Conservation (phyloP, 306 rosid species). For the Vigna unguiculata region DNA sequence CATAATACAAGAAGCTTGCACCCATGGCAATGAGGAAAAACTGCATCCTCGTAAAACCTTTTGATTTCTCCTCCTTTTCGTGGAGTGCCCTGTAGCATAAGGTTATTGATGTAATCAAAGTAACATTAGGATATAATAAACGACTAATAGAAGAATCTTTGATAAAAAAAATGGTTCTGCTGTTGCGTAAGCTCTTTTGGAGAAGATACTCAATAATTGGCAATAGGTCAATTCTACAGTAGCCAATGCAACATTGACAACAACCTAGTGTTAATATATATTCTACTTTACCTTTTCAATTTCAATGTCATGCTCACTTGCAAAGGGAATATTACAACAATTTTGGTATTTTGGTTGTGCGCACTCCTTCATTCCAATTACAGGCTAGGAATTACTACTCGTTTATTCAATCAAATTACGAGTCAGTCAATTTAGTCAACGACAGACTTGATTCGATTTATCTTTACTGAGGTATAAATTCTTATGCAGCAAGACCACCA, state of each 20-base stretch:
- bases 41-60: constrained; percentile 77
- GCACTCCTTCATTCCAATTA: background rate
- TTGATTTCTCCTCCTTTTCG: constrained; percentile 71
- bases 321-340: constrained; percentile 50
- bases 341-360: constrained; percentile 31
- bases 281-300: constrained; percentile 39
- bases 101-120: constrained; percentile 45
- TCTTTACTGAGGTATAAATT: constrained; percentile 24
- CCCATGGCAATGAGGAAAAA: constrained; percentile 83
- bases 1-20: constrained; percentile 81
- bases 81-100: constrained; percentile 85
- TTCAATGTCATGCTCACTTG: constrained; percentile 35
- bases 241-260: constrained; percentile 41
- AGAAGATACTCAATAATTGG: constrained; percentile 42
- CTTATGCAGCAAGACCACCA: constrained; percentile 20
- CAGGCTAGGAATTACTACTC: constrained; percentile 20
- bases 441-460: constrained; percentile 41
- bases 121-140: constrained; percentile 31
- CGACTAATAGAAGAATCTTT: constrained; percentile 9
- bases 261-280: constrained; percentile 16
- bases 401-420: background rate
- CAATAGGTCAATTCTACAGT: constrained; percentile 44
- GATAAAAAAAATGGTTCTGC: constrained; percentile 24
- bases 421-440: constrained; percentile 32
- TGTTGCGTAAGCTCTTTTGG: constrained; percentile 41